Percentiles rank a stretch among this genome's conserved stretches.
Conservation (phyloP, 148 eudicot genomes). For the Drosera capensis region DNA sequence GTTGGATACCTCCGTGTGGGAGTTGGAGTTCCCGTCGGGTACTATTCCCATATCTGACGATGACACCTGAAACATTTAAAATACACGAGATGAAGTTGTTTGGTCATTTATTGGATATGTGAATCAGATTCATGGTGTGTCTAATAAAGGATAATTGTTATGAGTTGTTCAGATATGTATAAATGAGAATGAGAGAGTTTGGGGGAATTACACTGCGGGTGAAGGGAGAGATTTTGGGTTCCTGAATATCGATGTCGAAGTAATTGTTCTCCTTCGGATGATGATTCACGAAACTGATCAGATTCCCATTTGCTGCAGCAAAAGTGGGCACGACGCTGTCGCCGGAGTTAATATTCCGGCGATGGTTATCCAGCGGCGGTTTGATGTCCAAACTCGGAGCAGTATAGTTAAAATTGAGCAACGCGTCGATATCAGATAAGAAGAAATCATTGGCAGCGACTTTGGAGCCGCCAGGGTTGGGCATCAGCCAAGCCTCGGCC, state of each 20-base stretch:
- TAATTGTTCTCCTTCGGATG: too few species aligned
- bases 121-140: too few species aligned
- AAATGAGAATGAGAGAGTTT: too few species aligned
- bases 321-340: conserved; percentile 62
- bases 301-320: too few species aligned
- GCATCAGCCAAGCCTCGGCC: conserved; percentile 55
- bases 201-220: too few species aligned
- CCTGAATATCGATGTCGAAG: too few species aligned
- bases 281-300: too few species aligned
- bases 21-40: conserved; percentile 40
- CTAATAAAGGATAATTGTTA: too few species aligned
- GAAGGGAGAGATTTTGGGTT: too few species aligned
- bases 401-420: conserved; percentile 25
- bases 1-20: conserved; percentile 42
- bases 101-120: neutral
- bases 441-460: conserved; percentile 14
- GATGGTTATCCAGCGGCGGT: conserved; percentile 4
- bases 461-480: too few species aligned
- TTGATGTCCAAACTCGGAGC: conserved; percentile 15
- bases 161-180: too few species aligned
- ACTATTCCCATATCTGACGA: conserved; percentile 83
- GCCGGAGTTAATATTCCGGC: too few species aligned
- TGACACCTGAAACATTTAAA: conserved; percentile 34
- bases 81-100: neutral
- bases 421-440: conserved; percentile 32